Evolutionary conservation across 2,329 filamentous ascomycete genomes (phyloP).

Genomic region (Arthrocladium fulminans): DNA sequence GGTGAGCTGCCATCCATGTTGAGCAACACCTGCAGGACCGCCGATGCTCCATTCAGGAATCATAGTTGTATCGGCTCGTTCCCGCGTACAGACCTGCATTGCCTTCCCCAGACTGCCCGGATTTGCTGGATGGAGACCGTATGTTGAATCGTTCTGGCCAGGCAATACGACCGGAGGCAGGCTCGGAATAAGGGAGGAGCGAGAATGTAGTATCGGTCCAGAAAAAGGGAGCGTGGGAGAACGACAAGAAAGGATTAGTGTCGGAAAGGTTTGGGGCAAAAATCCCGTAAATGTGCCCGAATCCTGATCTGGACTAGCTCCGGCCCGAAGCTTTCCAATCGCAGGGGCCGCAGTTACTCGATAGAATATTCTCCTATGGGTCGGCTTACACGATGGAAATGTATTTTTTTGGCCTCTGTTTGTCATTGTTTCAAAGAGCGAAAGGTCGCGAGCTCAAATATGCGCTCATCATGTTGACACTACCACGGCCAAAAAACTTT

Average conservation of each 20-base stretch:
- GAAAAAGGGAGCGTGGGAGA: constrained; percentile 14
- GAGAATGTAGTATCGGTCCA: constrained; percentile 13
- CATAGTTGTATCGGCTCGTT: not conserved
- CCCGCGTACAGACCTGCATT: not conserved
- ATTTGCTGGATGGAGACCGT: not conserved
- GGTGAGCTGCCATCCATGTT: not conserved
- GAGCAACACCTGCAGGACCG: not conserved
- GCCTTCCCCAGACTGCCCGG: constrained; percentile 2
- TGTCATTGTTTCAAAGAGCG: not conserved
- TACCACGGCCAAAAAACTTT: not conserved
- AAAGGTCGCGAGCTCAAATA: not conserved
- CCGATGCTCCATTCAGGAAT: not conserved
- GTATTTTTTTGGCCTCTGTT: not conserved
- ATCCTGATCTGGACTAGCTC: not conserved
- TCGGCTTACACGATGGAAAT: constrained; percentile 22
- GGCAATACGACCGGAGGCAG: not conserved
- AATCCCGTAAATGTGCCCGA: too few species aligned
- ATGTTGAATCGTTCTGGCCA: too few species aligned
- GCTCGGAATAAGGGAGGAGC: not conserved
- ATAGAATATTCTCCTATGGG: constrained; percentile 8
- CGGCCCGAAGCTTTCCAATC: constrained; percentile 9
- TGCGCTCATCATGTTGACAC: not conserved
- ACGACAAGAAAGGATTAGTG: constrained; percentile 6
- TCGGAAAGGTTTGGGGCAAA: too few species aligned
- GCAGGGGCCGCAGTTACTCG: constrained; percentile 16